Evolutionary conservation across 768 basidiomycete genomes (phyloP), one percentile per base, ranked within the genome.

Genomic region (Hericium coralloides): DNA sequence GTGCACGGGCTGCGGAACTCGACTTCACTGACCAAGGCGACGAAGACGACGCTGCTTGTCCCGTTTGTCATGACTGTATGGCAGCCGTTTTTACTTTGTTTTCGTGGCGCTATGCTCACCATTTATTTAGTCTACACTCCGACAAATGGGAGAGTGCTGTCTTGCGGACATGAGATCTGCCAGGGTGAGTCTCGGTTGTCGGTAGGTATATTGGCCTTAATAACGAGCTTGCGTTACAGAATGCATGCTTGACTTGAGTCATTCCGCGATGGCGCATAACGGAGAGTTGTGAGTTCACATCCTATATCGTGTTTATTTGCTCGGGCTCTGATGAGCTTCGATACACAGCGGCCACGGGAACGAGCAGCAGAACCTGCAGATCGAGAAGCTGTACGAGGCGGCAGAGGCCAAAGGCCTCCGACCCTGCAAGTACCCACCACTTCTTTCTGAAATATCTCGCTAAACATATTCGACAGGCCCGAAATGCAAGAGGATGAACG

Each of bases 91-190:
- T 31, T 31, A 8, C 31, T 31, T 9, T 6, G 6, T 6, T 0
- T n/a, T n/a, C n/a, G n/a, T 31, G 31, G 31, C 31, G 2, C 1
- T 31, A 9, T 31, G 7, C 10, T 31, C 8, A 25, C 57, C 55
- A 15, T 10, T 31, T 31, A 18, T 53, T 14, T 79, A 56, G 76
- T 79, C 55, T 69, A 73, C 12, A 45, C 43, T 31, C 72, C 72
- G 15, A 71, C 77, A 51, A 81, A 74, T 57, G 83, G 84, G 1
- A 74, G 80, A 7, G 68, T 91, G n/a, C 74, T 89, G 10, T 66
- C 70, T 0, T 91, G 90, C 62, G 75, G 79, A 0, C 87, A 90
- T 62, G 80, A 83, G 55, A 76, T 87, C 38, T 90, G 89, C 63
- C 74, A 72, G 26, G 78, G 82, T 82, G 26, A 38, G 74, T 63